Evolutionary conservation across 768 basidiomycete species (phyloP), one percentile per base, ranked within the genome.

Genomic region (Pluteus cervinus): DNA sequence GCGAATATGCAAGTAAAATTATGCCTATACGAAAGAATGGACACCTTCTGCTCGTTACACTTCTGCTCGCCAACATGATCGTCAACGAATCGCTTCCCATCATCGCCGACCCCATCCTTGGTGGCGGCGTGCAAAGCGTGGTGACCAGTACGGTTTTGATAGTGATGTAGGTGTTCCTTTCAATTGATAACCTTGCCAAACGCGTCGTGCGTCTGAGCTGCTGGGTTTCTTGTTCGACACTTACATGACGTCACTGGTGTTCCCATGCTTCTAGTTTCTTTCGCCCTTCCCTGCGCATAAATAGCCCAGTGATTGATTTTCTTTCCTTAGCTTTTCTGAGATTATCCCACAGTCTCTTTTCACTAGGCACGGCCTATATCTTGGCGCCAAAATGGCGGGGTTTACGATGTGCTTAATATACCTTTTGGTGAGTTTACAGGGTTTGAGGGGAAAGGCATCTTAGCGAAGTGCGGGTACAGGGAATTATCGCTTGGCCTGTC

Each of bases 291-390:
- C 26, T 28, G 18, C 10, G 9, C 25, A 29, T 7, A 16, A n/a
- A 37, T 20, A 25, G 39, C 42, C 29, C 40, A 37, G 16, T 30
- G 22, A 23, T 31, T 34, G 36, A 18, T 12, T 18, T 48, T 35
- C 37, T 25, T 33, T 29, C 26, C 39, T 24, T 49, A 92, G 88
- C 41, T 93, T 92, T 55, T 66, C 89, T 17, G 89, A 93, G 62
- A 88, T 93, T 45, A 92, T 93, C 44, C 90, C 90, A 0, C 90
- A 94, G 52, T 87, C 86, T 1, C 65, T 93, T n/a, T 94, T 87
- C 58, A 87, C 87, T 15, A 83, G 90, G 24, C 83, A 90, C 65
- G 91, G 91, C 15, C 72, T 93, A 4, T 86, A 83, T 48, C 74
- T 94, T 31, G 89, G 90, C 24, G 87, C 89, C 7, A 86, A 86